Percentiles rank a stretch among this genome's conserved stretches.
phyloP scores from a whole-genome alignment of 441 rosid genomes.

The Mallotus japonicus region DNA sequence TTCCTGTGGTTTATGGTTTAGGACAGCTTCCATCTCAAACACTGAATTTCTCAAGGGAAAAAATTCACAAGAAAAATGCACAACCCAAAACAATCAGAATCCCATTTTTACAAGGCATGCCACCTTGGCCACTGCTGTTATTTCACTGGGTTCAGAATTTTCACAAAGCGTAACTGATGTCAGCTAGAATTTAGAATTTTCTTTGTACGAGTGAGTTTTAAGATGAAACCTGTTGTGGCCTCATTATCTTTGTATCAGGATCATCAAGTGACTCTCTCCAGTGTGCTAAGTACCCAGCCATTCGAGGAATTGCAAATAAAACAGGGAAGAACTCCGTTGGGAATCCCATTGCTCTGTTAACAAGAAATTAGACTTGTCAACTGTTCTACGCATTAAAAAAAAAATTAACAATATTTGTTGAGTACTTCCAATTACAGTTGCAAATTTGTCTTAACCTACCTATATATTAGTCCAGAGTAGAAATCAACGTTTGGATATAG shows the following conservation, averaged over 20 bases:
- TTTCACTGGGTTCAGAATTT: not conserved
- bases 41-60: not conserved
- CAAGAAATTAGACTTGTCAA: not conserved
- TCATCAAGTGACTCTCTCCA: conserved; percentile 98
- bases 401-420: not conserved
- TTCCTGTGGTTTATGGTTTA: not conserved
- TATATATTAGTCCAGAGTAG: conserved; percentile 91
- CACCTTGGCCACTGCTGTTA: not conserved
- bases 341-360: conserved; percentile 94
- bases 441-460: conserved; percentile 37
- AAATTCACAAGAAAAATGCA: not conserved
- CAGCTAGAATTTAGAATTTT: no score
- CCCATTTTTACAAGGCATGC: no score
- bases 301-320: conserved; percentile 89
- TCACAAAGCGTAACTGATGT: not conserved
- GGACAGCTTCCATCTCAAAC: not conserved
- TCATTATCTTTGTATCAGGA: conserved; percentile 96
- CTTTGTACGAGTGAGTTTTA: not conserved
- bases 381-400: not conserved
- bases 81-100: not conserved
- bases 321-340: conserved; percentile 97
- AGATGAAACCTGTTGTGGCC: conserved; percentile 84
- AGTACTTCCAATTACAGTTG: not conserved
- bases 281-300: conserved; percentile 97
- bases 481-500: conserved; percentile 98